These are phyloP conservation scores for Fusarium drepaniforme DNA, from an alignment of 2,329 filamentous ascomycete genomes.

Conservation along the genomic window DNA sequence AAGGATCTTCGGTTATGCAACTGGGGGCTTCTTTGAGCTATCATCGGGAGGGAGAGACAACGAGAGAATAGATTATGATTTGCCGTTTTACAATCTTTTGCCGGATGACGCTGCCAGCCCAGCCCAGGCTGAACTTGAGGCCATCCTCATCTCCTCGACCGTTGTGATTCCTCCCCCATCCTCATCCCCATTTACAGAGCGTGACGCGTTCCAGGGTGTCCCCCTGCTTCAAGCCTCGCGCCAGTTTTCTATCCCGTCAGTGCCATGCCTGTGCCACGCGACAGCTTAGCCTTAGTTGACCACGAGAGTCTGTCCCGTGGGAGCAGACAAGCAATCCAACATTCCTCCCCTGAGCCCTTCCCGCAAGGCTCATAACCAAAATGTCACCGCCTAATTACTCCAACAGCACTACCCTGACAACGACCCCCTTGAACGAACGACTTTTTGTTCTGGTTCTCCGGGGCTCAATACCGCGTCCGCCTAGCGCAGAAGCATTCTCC, in stretches of 20 bases:
- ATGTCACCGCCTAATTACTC: conserved; percentile 27
- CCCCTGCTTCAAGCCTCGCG: conserved; percentile 14
- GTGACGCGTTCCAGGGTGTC: conserved; percentile 7
- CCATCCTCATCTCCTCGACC: neutral
- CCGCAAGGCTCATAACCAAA: conserved; percentile 1
- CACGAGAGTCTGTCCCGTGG: neutral
- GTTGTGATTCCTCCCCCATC: neutral
- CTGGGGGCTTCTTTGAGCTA: conserved; percentile 1
- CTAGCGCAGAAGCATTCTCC: conserved; percentile 29
- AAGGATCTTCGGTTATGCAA: conserved; percentile 22
- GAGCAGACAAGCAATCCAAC: neutral
- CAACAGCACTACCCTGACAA: conserved; percentile 14
- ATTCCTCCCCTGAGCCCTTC: conserved; percentile 1
- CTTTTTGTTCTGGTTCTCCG: conserved; percentile 28
- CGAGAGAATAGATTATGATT: conserved; percentile 1
- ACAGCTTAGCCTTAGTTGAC: conserved; percentile 17
- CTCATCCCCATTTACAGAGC: neutral
- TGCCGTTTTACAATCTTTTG: neutral
- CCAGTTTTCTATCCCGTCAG: conserved; percentile 26
- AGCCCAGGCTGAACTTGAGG: neutral
- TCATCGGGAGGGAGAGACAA: conserved; percentile 2
- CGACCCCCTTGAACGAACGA: conserved; percentile 13
- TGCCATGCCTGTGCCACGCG: conserved; percentile 43
- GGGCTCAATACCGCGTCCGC: conserved; percentile 32
- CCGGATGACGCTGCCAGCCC: neutral